These are phyloP conservation scores for Neurospora sp. DNA, from an alignment of 2,329 filamentous ascomycete species.

Conservation along the genomic window DNA sequence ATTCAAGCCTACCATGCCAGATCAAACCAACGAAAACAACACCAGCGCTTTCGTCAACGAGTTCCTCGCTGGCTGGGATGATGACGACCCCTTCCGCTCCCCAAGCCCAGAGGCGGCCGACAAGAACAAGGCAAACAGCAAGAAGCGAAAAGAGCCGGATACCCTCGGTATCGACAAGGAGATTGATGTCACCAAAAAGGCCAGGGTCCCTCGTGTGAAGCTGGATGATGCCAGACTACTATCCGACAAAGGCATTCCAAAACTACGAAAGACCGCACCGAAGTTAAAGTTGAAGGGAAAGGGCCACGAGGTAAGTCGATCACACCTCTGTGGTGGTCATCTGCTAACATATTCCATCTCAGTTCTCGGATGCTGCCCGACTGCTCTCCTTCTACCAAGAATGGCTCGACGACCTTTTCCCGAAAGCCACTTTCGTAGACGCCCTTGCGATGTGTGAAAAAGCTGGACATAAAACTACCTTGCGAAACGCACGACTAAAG, in stretches of 20 bases:
- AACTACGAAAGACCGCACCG: slow-evolving; percentile 61
- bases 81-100: slow-evolving; percentile 39
- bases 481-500: slow-evolving; percentile 64
- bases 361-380: slow-evolving; percentile 77
- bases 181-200: slow-evolving; percentile 69
- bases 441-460: slow-evolving; percentile 88
- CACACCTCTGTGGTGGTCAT: not conserved
- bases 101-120: slow-evolving; percentile 30
- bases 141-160: slow-evolving; percentile 39
- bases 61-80: slow-evolving; percentile 54
- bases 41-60: slow-evolving; percentile 63
- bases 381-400: slow-evolving; percentile 87
- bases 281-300: slow-evolving; percentile 80
- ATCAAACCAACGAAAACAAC: slow-evolving; percentile 25
- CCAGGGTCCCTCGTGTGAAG: slow-evolving; percentile 65
- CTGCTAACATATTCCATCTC: not conserved
- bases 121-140: slow-evolving; percentile 16
- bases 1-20: not conserved
- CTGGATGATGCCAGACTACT: slow-evolving; percentile 82
- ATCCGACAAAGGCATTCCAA: slow-evolving; percentile 74
- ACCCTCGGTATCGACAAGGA: slow-evolving; percentile 77
- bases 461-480: slow-evolving; percentile 71
- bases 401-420: slow-evolving; percentile 94
- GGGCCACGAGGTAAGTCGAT: slow-evolving; percentile 65
- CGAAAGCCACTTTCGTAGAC: slow-evolving; percentile 87